phyloP scores from a whole-genome alignment of 1,284 basidiomycete species.

The Ustilago xerochloae region DNA sequence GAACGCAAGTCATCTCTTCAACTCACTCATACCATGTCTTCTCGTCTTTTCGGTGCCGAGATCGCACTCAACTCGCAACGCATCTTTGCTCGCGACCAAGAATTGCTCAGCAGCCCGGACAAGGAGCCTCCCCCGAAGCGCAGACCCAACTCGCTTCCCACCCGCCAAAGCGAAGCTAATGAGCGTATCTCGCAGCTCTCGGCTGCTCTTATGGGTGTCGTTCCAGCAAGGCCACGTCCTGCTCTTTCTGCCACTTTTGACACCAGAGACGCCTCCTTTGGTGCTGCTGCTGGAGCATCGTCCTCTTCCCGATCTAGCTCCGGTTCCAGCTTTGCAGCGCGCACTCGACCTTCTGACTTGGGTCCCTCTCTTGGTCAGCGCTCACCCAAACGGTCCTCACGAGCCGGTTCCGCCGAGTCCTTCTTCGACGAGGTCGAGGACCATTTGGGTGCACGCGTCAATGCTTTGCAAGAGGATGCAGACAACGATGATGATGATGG shows the following conservation, averaged over 20 bases:
- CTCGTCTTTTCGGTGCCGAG: conserved; percentile 59
- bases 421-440: conserved; percentile 41
- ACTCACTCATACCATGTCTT: conserved; percentile 30
- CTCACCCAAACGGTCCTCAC: conserved; percentile 29
- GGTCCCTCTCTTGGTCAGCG: neutral
- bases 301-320: conserved; percentile 25
- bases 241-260: conserved; percentile 31
- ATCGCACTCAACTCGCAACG: conserved; percentile 51
- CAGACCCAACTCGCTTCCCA: conserved; percentile 53
- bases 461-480: conserved; percentile 5
- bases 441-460: conserved; percentile 22
- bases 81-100: conserved; percentile 29
- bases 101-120: conserved; percentile 51
- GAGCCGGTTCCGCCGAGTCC: conserved; percentile 28
- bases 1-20: conserved; percentile 36
- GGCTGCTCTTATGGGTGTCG: conserved; percentile 19
- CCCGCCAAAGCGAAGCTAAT: conserved; percentile 34
- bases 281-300: conserved; percentile 20
- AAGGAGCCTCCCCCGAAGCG: conserved; percentile 58
- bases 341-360: conserved; percentile 30
- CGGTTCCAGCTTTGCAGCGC: conserved; percentile 24
- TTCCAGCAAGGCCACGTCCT: conserved; percentile 19
- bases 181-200: conserved; percentile 41
- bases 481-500: conserved; percentile 12
- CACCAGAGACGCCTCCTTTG: conserved; percentile 14